Percentiles rank a stretch among this genome's conserved stretches.
These are phyloP conservation scores for Basidiobolus meristosporus DNA, from an alignment of 371 early-diverging fungal species.

Conservation along the genomic window DNA sequence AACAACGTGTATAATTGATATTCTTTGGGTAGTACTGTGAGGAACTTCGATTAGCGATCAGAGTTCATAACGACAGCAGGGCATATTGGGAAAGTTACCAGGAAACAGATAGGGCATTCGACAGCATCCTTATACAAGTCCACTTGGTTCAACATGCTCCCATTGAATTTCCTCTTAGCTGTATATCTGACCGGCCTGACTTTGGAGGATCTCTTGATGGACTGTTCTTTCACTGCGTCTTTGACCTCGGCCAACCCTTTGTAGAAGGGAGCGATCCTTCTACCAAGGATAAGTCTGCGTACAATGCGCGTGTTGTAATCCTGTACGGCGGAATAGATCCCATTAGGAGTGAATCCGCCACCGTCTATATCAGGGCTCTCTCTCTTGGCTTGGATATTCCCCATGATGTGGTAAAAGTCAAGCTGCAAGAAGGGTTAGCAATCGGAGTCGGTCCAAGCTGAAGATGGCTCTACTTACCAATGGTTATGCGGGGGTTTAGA, in stretches of 20 bases:
- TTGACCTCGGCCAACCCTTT: slow-evolving; percentile 41
- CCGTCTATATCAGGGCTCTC: slow-evolving; percentile 40
- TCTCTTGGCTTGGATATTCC: slow-evolving; percentile 19
- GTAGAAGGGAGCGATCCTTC: slow-evolving; percentile 77
- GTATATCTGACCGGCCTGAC: slow-evolving; percentile 12
- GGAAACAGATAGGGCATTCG: slow-evolving; percentile 87
- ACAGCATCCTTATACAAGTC: slow-evolving; percentile 35
- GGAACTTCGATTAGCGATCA: not conserved
- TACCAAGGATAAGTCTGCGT: slow-evolving; percentile 42
- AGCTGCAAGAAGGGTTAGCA: not conserved
- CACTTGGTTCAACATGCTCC: not conserved
- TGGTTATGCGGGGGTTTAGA: too few species aligned
- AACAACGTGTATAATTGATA: slow-evolving; percentile 81
- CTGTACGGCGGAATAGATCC: slow-evolving; percentile 45
- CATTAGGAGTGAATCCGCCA: slow-evolving; percentile 50
- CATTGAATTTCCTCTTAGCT: slow-evolving; percentile 6
- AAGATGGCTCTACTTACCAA: too few species aligned
- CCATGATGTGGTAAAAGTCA: slow-evolving; percentile 9
- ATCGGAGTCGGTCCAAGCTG: too few species aligned
- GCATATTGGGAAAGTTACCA: slow-evolving; percentile 23
- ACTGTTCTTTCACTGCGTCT: slow-evolving; percentile 10
- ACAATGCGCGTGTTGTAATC: slow-evolving; percentile 63
- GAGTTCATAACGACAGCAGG: not conserved
- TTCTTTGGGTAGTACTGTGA: slow-evolving; percentile 69
- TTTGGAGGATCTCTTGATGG: slow-evolving; percentile 2